Evolutionary conservation across 1,284 basidiomycete species (phyloP).

Genomic region (Ustilago xerochloae): DNA sequence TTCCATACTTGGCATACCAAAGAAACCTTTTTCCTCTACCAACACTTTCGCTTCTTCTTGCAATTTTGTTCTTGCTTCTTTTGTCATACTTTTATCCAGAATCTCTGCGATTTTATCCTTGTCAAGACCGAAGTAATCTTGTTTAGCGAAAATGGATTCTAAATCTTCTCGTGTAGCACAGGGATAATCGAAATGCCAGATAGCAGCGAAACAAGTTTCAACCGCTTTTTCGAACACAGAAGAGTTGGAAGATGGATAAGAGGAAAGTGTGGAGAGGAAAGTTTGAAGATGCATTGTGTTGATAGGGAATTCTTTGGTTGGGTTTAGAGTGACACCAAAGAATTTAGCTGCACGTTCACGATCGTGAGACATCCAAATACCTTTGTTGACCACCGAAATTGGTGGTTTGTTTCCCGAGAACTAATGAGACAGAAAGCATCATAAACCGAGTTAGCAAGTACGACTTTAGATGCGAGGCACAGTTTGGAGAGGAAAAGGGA

Average conservation of each 20-base stretch:
- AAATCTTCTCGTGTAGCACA: conserved; percentile 41
- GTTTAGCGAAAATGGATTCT: conserved; percentile 23
- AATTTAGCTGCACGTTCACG: conserved; percentile 48
- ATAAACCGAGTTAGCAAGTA: not conserved
- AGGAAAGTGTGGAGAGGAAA: conserved; percentile 39
- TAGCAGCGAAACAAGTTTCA: conserved; percentile 42
- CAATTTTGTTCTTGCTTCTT: conserved; percentile 18
- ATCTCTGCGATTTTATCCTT: conserved; percentile 17
- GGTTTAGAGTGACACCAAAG: conserved; percentile 57
- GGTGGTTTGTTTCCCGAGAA: conserved; percentile 63
- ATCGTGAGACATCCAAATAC: conserved; percentile 53
- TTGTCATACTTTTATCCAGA: conserved; percentile 21
- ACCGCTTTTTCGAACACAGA: conserved; percentile 24
- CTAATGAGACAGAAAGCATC: conserved; percentile 4
- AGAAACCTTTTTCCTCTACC: conserved; percentile 41
- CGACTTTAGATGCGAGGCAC: not conserved
- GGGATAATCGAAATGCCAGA: conserved; percentile 51
- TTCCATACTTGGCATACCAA: conserved; percentile 56
- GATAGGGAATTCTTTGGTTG: conserved; percentile 56
- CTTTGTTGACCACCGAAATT: conserved; percentile 62
- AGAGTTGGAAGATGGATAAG: conserved; percentile 1
- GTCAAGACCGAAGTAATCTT: conserved; percentile 10
- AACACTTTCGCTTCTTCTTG: conserved; percentile 34
- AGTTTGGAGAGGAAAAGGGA: not conserved
- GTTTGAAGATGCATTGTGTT: conserved; percentile 54